phyloP scores from a whole-genome alignment of 2,329 filamentous ascomycete genomes.

The Diaporthe amygdali region DNA sequence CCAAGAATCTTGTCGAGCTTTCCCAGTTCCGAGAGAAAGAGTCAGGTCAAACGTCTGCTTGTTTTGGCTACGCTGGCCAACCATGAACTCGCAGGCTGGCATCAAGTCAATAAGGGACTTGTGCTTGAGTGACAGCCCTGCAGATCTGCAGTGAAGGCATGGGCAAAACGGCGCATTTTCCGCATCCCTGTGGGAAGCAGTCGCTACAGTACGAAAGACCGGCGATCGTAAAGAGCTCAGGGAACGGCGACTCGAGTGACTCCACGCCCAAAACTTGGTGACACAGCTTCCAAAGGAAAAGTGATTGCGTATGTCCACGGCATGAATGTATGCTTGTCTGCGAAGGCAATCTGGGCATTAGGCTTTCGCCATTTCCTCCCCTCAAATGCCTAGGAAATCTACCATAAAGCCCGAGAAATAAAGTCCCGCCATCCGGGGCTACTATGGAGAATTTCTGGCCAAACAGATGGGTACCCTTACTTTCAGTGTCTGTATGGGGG shows the following conservation, averaged over 20 bases:
- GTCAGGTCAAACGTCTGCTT: background rate
- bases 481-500: background rate
- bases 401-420: background rate
- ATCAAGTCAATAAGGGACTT: background rate
- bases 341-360: background rate
- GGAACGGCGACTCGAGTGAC: background rate
- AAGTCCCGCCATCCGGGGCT: background rate
- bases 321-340: too few species aligned
- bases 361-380: background rate
- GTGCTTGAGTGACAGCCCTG: background rate
- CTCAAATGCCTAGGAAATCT: background rate
- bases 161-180: background rate
- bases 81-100: background rate
- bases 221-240: background rate
- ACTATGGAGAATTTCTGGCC: background rate
- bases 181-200: background rate
- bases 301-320: background rate
- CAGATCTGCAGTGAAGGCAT: background rate
- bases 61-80: background rate
- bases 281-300: too few species aligned
- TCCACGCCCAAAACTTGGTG: background rate
- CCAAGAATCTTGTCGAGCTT: too few species aligned
- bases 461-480: background rate
- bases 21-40: background rate
- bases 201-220: background rate